Conservation (phyloP, 2,329 filamentous ascomycete genomes). For the Penicillium sclerotiorum region DNA sequence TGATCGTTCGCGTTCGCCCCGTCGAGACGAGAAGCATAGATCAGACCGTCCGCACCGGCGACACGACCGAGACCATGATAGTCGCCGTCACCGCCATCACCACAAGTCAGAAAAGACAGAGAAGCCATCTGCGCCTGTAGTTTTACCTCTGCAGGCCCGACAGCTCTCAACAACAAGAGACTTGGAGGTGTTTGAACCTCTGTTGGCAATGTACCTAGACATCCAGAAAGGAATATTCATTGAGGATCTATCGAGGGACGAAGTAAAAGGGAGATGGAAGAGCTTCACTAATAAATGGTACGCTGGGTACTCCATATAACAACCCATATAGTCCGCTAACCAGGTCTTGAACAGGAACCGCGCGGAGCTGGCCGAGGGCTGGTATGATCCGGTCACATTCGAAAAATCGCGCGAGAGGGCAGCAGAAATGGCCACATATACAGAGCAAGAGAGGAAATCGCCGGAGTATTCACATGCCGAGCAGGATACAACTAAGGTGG, state of each 20-base stretch:
- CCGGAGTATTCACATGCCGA: slow-evolving; percentile 27
- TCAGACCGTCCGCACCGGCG: not conserved
- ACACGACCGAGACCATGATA: slow-evolving; percentile 8
- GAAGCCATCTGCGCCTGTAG: slow-evolving; percentile 24
- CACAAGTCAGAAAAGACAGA: slow-evolving; percentile 28
- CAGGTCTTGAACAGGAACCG: slow-evolving; percentile 67
- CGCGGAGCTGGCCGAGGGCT: slow-evolving; percentile 81
- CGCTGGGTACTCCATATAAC: slow-evolving; percentile 23
- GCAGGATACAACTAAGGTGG: slow-evolving; percentile 6
- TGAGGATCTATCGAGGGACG: slow-evolving; percentile 70
- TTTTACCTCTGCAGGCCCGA: slow-evolving; percentile 68
- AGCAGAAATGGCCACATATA: slow-evolving; percentile 9
- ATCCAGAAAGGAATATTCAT: slow-evolving; percentile 79
- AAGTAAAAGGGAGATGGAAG: slow-evolving; percentile 85
- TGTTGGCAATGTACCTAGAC: slow-evolving; percentile 84
- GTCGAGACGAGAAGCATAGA: not conserved
- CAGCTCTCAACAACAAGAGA: slow-evolving; percentile 71
- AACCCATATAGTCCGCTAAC: not conserved
- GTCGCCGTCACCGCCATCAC: slow-evolving; percentile 42
- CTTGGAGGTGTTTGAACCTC: slow-evolving; percentile 63
- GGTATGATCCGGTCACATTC: slow-evolving; percentile 84
- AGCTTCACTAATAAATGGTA: slow-evolving; percentile 89
- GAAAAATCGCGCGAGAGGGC: slow-evolving; percentile 49
- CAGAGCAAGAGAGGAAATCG: slow-evolving; percentile 16
- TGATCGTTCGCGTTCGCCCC: slow-evolving; percentile 33